These are phyloP conservation scores for Podospora pseudocomata DNA, from an alignment of 495 filamentous ascomycete species.

Conservation along the genomic window DNA sequence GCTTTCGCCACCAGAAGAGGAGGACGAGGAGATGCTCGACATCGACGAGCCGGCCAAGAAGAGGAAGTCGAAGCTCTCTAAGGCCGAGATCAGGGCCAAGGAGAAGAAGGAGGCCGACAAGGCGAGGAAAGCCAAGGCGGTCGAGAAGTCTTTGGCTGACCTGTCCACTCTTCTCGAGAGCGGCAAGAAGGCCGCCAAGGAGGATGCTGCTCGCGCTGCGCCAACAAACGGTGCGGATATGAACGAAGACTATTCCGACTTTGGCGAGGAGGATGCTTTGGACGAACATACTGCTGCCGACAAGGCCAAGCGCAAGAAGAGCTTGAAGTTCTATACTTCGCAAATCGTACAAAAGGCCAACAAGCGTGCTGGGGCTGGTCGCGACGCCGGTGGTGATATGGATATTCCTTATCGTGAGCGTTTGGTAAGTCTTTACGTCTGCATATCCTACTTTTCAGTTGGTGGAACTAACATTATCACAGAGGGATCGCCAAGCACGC, in stretches of 20 bases:
- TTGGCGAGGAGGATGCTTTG: constrained; percentile 57
- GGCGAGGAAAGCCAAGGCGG: constrained; percentile 42
- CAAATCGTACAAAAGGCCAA: constrained; percentile 91
- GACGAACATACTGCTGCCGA: constrained; percentile 60
- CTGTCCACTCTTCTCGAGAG: constrained; percentile 42
- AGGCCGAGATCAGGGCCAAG: constrained; percentile 30
- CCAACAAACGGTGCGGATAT: constrained; percentile 29
- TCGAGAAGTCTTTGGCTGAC: constrained; percentile 48
- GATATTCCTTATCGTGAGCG: constrained; percentile 92
- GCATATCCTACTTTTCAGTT: background rate
- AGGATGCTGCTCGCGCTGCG: constrained; percentile 28
- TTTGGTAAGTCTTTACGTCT: constrained; percentile 36
- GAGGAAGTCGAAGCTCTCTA: constrained; percentile 31
- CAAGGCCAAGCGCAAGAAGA: constrained; percentile 82
- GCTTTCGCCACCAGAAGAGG: constrained; percentile 38
- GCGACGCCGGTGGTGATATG: constrained; percentile 81
- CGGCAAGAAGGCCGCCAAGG: constrained; percentile 38
- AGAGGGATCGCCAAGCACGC: constrained; percentile 73
- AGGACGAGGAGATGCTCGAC: constrained; percentile 31
- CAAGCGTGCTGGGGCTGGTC: constrained; percentile 75
- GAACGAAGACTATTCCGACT: constrained; percentile 58
- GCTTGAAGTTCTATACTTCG: constrained; percentile 91
- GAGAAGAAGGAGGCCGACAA: constrained; percentile 33
- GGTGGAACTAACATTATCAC: constrained; percentile 10
- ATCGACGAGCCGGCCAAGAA: constrained; percentile 20